phyloP scores from a whole-genome alignment of 2,329 filamentous ascomycete species.

The Botrytis cinerea region DNA sequence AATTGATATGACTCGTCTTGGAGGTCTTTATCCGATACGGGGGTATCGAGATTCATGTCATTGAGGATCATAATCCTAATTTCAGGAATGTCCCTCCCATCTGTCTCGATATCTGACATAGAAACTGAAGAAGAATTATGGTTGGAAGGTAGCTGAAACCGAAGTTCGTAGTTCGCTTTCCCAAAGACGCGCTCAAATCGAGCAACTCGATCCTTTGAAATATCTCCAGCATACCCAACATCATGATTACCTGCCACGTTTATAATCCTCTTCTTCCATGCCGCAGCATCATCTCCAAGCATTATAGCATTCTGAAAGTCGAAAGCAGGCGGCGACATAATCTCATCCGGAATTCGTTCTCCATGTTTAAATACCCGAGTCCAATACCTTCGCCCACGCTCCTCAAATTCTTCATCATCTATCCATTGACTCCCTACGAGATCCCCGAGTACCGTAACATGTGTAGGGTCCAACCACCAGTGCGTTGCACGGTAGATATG shows the following conservation, averaged over 20 bases:
- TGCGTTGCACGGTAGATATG: slow-evolving; percentile 84
- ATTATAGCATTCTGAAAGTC: slow-evolving; percentile 41
- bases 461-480: slow-evolving; percentile 85
- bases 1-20: slow-evolving; percentile 79
- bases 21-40: slow-evolving; percentile 65
- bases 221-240: slow-evolving; percentile 91
- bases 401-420: slow-evolving; percentile 76
- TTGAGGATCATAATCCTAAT: slow-evolving; percentile 86
- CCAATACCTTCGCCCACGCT: slow-evolving; percentile 77
- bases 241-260: slow-evolving; percentile 96
- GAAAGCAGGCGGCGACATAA: slow-evolving; percentile 51
- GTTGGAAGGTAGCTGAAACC: slow-evolving; percentile 61
- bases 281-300: slow-evolving; percentile 47
- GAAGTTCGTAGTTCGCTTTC: slow-evolving; percentile 85
- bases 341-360: slow-evolving; percentile 60
- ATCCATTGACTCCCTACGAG: slow-evolving; percentile 96
- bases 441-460: slow-evolving; percentile 87
- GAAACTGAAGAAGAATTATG: slow-evolving; percentile 20
- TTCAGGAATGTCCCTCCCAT: slow-evolving; percentile 58
- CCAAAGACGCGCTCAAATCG: slow-evolving; percentile 87
- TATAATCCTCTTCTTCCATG: slow-evolving; percentile 77
- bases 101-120: slow-evolving; percentile 49
- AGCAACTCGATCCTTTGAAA: slow-evolving; percentile 71
- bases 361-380: slow-evolving; percentile 71
- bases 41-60: slow-evolving; percentile 89